Evolutionary conservation across 768 basidiomycete genomes (phyloP).

Genomic region (Thelephora aurantiotincta): DNA sequence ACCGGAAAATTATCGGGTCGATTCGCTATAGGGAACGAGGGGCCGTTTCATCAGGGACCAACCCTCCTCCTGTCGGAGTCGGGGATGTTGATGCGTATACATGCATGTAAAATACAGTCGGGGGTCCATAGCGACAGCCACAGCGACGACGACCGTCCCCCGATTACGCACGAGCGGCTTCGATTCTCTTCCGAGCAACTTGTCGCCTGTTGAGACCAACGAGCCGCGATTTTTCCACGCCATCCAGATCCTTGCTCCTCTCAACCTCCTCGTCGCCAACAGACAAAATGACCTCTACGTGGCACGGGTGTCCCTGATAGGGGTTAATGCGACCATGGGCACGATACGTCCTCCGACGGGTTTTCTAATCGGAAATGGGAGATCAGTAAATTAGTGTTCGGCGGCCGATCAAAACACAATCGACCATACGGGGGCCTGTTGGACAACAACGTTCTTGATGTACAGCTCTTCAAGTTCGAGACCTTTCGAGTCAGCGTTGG

Average conservation of each 20-base stretch:
- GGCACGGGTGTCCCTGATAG: constrained; percentile 95
- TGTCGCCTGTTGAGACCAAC: constrained; percentile 73
- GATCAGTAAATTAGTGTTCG: constrained; percentile 1
- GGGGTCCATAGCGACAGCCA: too few species aligned
- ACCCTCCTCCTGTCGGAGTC: too few species aligned
- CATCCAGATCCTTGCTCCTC: constrained; percentile 77
- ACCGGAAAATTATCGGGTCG: too few species aligned
- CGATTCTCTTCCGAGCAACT: constrained; percentile 76
- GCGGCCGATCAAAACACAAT: background rate
- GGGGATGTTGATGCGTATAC: too few species aligned
- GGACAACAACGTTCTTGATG: constrained; percentile 96
- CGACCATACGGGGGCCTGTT: constrained; percentile 90
- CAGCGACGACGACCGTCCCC: too few species aligned
- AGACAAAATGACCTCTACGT: constrained; percentile 88
- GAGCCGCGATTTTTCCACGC: constrained; percentile 31
- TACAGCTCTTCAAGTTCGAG: constrained; percentile 81
- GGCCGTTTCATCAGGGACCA: too few species aligned
- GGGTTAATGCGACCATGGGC: constrained; percentile 97
- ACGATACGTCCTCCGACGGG: constrained; percentile 97
- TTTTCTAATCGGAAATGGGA: constrained; percentile 50
- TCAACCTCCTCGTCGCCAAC: constrained; percentile 75
- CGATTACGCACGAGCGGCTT: constrained; percentile 44
- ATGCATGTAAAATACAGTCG: too few species aligned
- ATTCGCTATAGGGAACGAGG: too few species aligned
- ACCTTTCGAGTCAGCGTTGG: constrained; percentile 97